Base-by-base conservation (phyloP, 257 asterid species). In the Rubia yunnanensis region DNA sequence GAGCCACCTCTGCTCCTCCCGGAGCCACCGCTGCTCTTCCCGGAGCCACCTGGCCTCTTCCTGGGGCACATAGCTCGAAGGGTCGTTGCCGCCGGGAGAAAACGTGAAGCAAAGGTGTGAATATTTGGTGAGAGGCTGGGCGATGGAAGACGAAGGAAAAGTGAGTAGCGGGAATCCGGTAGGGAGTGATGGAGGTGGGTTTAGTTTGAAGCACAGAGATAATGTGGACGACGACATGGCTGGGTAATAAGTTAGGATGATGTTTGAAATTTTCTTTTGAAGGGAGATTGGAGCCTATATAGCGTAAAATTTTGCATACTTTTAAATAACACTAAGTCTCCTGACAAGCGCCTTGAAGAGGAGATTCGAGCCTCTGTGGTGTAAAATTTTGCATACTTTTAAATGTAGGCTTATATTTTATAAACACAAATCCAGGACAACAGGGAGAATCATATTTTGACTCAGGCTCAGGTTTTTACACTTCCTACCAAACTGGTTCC, bases 21-120 rank as follows among this genome's bases (percentile, higher is more conserved):
- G 82, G 77, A 89, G 65, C 99, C 99, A 92, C 74, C 99, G 78
- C 64, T 86, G 92, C 80, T 92, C 99, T 50, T 92, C 97, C 81
- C 97, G 74, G 58, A 84, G 81, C 99, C 99, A 92, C 64, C 94
- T 89, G 3, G 85, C 80, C 70, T 89, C 99, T 67, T 77, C 85
- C 49, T 77, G 49, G 39, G 70, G 60, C 48, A 73, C 76, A 35
- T 66, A 60, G 46, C 72, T 76, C 13, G 56, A 71, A 65, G 71
- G 66, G 28, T 79, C 69, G 28, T 78, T 70, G 57, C 72, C 71
- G 36, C 73, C 74, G 52, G 85, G 79, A 0, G 84, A 66, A 61
- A 72, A 61, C 35, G 95, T 7, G 74, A 79, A 92, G 83, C 98
- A 85, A 78, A 85, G 38, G 57, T 78, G 88, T 48, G 91, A 76